Base-by-base conservation (phyloP, 2,329 filamentous ascomycete genomes). In the Neoascochyta sp. region DNA sequence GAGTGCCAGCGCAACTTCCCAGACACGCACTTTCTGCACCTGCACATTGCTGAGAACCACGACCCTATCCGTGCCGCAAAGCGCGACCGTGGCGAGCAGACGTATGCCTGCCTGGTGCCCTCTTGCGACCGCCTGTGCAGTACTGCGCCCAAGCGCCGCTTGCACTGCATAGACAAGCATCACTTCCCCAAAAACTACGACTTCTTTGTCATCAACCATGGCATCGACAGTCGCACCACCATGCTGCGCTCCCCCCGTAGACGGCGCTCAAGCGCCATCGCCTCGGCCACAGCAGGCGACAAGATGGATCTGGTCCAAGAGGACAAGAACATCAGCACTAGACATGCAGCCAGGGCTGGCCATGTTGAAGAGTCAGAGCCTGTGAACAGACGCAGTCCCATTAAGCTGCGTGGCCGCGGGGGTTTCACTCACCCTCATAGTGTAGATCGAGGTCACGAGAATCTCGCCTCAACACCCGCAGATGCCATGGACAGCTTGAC, bases 91-190 rank as follows among this genome's bases (percentile, higher is more conserved):
- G 92, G 89, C 23, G 88, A 95, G 57, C 89, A 87, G 53, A 95
- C 84, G 80, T 95, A 83, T 63, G 80, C 78, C 4, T 98, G 92
- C 66, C 93, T 96, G 52, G 80, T 95, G 5, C 84, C 95, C 54
- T 81, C 75, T 27, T 98, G 92, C 62, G 86, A 92, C 36, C 78
- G 84, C 45, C 81, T 87, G 57, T 95, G 89, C 65, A 79, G 77
- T 32, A 88, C 85, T 4, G 80, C 83, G 16, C 80, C 86, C 52
- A 96, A 95, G 64, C 78, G 92, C 24, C 76, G 86, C 18, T 78
- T 86, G 59, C 90, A 98, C 68, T 72, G 95, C 45, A 86, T 95
- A 46, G 89, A 95, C 69, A 95, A 95, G 66, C 92, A 98, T 63
- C 75, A 82, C 66, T 98, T 92, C 56, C 90, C 89, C 8, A 80